phyloP scores from a whole-genome alignment of 768 basidiomycete genomes.

The Tylopilus rubrobrunneus region DNA sequence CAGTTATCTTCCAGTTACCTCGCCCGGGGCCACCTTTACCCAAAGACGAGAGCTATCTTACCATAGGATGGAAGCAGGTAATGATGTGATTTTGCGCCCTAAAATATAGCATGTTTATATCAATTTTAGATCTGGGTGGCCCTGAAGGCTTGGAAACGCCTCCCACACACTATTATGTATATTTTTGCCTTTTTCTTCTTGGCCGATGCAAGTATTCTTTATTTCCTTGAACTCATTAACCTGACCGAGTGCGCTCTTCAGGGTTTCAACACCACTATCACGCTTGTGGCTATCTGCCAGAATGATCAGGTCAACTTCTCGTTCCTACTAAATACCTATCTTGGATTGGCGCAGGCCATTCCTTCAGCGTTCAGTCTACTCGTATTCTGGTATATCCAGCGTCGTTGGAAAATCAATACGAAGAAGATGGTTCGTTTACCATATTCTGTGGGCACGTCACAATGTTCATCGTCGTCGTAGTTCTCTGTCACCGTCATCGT shows the following conservation, averaged over 20 bases:
- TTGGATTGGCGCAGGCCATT: slow-evolving; percentile 70
- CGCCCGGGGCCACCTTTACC: slow-evolving; percentile 79
- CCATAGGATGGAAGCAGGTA: slow-evolving; percentile 85
- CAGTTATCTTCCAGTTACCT: slow-evolving; percentile 83
- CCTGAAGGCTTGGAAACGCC: slow-evolving; percentile 66
- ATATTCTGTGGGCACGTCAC: neutral
- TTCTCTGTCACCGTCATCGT: slow-evolving; percentile 75
- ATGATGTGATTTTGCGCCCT: neutral
- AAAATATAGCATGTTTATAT: neutral
- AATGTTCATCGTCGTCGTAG: slow-evolving; percentile 31
- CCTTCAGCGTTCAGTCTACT: slow-evolving; percentile 70
- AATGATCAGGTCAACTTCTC: slow-evolving; percentile 80
- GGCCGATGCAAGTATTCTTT: slow-evolving; percentile 51
- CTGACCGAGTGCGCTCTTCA: slow-evolving; percentile 23
- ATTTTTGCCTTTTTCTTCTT: slow-evolving; percentile 75
- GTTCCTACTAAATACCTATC: slow-evolving; percentile 77
- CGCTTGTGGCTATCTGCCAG: slow-evolving; percentile 71
- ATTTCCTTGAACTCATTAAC: neutral
- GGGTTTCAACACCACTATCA: slow-evolving; percentile 79
- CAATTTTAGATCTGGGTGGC: slow-evolving; percentile 67
- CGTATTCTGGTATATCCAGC: slow-evolving; percentile 82
- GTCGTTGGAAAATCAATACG: slow-evolving; percentile 71
- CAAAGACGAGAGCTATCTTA: slow-evolving; percentile 70
- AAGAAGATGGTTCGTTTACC: slow-evolving; percentile 64
- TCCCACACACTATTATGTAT: slow-evolving; percentile 82